Base-by-base conservation (phyloP, 768 basidiomycete genomes). In the Tricholoma furcatifolium region DNA sequence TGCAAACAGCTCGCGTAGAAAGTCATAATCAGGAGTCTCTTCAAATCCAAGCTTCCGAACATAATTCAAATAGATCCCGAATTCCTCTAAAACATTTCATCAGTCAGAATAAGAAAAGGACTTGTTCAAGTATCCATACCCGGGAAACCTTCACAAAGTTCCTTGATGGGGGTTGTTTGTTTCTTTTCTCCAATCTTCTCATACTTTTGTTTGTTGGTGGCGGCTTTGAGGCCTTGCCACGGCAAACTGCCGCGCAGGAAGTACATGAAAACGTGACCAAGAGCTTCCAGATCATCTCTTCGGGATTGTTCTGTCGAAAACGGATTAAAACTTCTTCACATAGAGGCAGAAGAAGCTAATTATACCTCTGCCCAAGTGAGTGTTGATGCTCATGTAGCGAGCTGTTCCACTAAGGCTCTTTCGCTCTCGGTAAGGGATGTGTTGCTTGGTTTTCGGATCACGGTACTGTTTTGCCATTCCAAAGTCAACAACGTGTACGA, bases 111-210 rank as follows among this genome's bases (percentile, higher is more conserved):
- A 32, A 55, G 32, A 45, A 52, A 34, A n/a, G 23, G 38, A 45
- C 38, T 48, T 24, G 30, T 53, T 43, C 38, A 49, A 32, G 35
- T 67, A 32, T 42, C 46, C 80, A 56, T 60, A 93, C 93, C 93
- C 44, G 97, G 96, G 75, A 88, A 94, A 52, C 93, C 91, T 62
- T 98, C 97, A 64, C 88, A 93, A 21, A 99, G 80, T 66, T 99
- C 97, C 74, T 93, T 96, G 70, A 99, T 98, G 6, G 90, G 89
- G 24, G 97, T 98, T 12, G 90, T 91, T 75, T 98, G 97, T 80
- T 93, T 99, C 87, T 99, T 99, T 79, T 99, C 96, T 58, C 96
- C 96, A 69, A 99, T 99, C 80, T 98, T 99, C 79, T 99, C 96
- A 75, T 99, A 99, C 79, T 98, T 93, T 70, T 98, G 97, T 77